Percentiles rank a stretch among this genome's conserved stretches.
Evolutionary conservation across 441 rosid species (phyloP).

Genomic region (Populus hybrid): DNA sequence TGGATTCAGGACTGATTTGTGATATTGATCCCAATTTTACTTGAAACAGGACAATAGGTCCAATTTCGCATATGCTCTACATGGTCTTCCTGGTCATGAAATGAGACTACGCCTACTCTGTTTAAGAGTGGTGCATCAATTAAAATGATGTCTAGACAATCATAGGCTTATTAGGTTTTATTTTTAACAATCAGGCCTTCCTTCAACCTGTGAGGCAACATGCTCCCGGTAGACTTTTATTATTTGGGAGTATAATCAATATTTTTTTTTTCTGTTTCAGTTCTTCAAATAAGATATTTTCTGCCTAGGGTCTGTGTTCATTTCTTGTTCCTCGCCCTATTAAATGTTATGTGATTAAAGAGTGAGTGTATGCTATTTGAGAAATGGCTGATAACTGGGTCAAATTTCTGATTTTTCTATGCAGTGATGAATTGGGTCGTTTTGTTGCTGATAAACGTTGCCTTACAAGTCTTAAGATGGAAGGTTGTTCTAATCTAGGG

Average conservation of each 20-base stretch:
- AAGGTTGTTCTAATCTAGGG: slow-evolving; percentile 85
- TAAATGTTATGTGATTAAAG: neutral
- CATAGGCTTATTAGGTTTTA: neutral
- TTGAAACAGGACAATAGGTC: neutral
- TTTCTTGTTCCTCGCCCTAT: neutral
- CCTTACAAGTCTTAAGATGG: slow-evolving; percentile 82
- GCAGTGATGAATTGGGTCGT: slow-evolving; percentile 82
- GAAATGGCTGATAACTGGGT: neutral
- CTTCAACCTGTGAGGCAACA: neutral
- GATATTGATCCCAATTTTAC: neutral
- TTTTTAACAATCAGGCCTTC: neutral
- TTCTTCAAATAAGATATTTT: neutral
- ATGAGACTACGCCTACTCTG: neutral
- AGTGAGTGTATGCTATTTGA: neutral
- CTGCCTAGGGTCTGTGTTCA: neutral
- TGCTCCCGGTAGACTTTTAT: neutral
- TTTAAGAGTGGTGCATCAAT: neutral
- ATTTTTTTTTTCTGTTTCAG: neutral
- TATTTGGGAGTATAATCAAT: neutral
- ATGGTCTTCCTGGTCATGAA: neutral
- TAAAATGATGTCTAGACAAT: neutral
- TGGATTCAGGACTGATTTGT: neutral
- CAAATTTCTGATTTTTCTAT: too few relatives aligned
- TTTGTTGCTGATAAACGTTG: slow-evolving; percentile 92
- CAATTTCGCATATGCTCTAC: too few relatives aligned